phyloP scores from a whole-genome alignment of 1,139 yeast species.

The Blastobotrys persicus region DNA sequence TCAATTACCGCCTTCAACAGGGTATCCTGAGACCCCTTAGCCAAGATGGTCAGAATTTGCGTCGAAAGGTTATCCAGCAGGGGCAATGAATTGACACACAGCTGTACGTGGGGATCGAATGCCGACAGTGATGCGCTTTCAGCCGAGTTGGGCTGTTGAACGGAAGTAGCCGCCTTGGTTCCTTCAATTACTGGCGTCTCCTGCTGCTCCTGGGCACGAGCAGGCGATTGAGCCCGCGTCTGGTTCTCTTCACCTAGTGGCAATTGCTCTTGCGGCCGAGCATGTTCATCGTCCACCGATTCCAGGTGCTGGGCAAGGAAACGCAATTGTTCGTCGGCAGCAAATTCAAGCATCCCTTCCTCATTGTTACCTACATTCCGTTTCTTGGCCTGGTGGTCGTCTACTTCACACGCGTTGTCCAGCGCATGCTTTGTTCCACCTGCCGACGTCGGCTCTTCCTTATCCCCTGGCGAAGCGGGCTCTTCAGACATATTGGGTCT shows the following conservation, averaged over 20 bases:
- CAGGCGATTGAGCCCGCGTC: too few relatives aligned
- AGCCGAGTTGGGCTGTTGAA: neutral
- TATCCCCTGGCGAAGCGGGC: neutral
- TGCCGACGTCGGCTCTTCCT: neutral
- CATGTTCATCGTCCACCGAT: conserved; percentile 18
- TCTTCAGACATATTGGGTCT: conserved; percentile 8
- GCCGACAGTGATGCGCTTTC: neutral
- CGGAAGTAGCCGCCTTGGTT: neutral
- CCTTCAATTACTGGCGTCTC: neutral
- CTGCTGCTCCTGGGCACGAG: conserved; percentile 8
- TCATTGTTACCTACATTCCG: conserved; percentile 7
- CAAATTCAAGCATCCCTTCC: conserved; percentile 4
- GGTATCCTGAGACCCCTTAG: conserved; percentile 62
- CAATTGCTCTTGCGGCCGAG: neutral
- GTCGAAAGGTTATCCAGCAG: conserved; percentile 72
- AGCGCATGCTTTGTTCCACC: neutral
- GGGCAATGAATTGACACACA: conserved; percentile 64
- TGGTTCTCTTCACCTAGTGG: too few relatives aligned
- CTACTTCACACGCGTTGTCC: conserved; percentile 5
- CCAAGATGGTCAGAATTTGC: conserved; percentile 66
- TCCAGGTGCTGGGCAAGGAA: conserved; percentile 32
- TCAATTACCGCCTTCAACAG: conserved; percentile 69
- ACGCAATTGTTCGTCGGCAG: conserved; percentile 31
- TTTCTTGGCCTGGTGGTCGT: conserved; percentile 4
- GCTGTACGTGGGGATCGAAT: conserved; percentile 40